These are phyloP conservation scores for Erythrophleum fordii DNA, from an alignment of 306 rosid genomes.

Conservation along the genomic window DNA sequence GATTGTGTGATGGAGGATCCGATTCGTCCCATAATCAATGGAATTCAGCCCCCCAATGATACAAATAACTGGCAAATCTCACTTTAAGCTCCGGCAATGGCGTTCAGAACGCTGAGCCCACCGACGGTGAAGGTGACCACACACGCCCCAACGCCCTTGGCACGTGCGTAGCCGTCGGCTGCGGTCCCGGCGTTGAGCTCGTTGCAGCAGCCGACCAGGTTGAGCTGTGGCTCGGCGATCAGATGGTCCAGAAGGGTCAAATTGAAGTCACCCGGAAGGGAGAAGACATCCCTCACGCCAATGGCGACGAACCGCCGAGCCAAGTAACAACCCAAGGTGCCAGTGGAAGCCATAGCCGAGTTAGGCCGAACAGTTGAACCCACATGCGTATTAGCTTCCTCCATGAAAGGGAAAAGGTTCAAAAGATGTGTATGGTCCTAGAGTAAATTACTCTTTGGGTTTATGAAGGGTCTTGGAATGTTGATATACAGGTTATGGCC, in stretches of 20 bases:
- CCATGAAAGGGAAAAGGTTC: not conserved
- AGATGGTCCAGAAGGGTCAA: conserved; percentile 80
- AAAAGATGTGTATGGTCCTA: not conserved
- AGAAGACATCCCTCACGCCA: conserved; percentile 72
- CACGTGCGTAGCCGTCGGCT: conserved; percentile 89
- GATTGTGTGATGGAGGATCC: conserved; percentile 87
- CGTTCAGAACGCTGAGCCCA: conserved; percentile 87
- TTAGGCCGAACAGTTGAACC: conserved; percentile 38
- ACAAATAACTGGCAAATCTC: conserved; percentile 84
- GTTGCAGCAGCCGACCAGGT: conserved; percentile 86
- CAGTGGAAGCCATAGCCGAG: conserved; percentile 35
- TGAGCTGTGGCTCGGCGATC: conserved; percentile 70
- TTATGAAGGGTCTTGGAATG: not conserved
- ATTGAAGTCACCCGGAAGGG: conserved; percentile 92
- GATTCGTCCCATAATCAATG: conserved; percentile 80
- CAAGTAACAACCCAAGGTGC: conserved; percentile 71
- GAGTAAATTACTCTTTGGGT: not conserved
- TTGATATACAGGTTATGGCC: not conserved
- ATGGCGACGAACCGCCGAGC: conserved; percentile 74
- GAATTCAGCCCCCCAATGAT: conserved; percentile 86
- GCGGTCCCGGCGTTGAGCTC: conserved; percentile 93
- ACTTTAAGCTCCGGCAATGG: conserved; percentile 90
- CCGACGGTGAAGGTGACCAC: conserved; percentile 90
- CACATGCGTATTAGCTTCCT: conserved; percentile 46
- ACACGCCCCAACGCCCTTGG: conserved; percentile 82